Evolutionary conservation across 768 basidiomycete genomes (phyloP).

Genomic region (Podaxis mareebaensis): DNA sequence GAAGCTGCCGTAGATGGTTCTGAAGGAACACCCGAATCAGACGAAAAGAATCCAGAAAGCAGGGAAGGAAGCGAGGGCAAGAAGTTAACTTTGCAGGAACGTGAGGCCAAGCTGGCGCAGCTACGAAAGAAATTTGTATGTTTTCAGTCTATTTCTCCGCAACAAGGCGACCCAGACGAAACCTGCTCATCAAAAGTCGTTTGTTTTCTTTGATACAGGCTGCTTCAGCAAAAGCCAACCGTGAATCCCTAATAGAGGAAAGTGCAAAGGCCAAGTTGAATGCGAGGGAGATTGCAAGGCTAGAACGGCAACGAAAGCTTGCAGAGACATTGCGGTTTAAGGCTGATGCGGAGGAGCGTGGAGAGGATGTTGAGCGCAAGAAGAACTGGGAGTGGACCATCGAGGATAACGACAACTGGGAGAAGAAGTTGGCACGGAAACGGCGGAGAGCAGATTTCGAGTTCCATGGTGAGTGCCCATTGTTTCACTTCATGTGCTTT

Average conservation of each 20-base stretch:
- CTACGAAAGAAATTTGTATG: slow-evolving; percentile 80
- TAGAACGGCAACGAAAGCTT: slow-evolving; percentile 88
- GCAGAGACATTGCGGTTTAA: slow-evolving; percentile 85
- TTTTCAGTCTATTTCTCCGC: slow-evolving; percentile 15
- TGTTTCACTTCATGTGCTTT: neutral
- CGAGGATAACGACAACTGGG: slow-evolving; percentile 96
- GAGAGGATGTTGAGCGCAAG: slow-evolving; percentile 88
- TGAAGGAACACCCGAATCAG: slow-evolving; percentile 19
- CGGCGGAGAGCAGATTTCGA: slow-evolving; percentile 83
- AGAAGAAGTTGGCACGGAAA: slow-evolving; percentile 84
- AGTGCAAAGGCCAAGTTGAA: slow-evolving; percentile 74
- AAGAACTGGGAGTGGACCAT: slow-evolving; percentile 97
- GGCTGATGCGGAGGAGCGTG: slow-evolving; percentile 85
- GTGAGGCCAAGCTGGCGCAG: slow-evolving; percentile 75
- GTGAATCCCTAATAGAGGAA: slow-evolving; percentile 84
- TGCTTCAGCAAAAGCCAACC: slow-evolving; percentile 78
- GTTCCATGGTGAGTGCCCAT: slow-evolving; percentile 75
- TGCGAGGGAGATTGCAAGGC: slow-evolving; percentile 75
- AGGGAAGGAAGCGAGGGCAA: slow-evolving; percentile 23
- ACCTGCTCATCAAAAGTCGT: slow-evolving; percentile 12
- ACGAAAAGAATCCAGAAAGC: slow-evolving; percentile 25
- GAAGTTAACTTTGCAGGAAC: slow-evolving; percentile 62
- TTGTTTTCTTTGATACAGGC: slow-evolving; percentile 44
- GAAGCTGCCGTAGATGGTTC: slow-evolving; percentile 4
- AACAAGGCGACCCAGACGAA: neutral